phyloP scores from a whole-genome alignment of 768 basidiomycete genomes.

The Asterophora parasitica region DNA sequence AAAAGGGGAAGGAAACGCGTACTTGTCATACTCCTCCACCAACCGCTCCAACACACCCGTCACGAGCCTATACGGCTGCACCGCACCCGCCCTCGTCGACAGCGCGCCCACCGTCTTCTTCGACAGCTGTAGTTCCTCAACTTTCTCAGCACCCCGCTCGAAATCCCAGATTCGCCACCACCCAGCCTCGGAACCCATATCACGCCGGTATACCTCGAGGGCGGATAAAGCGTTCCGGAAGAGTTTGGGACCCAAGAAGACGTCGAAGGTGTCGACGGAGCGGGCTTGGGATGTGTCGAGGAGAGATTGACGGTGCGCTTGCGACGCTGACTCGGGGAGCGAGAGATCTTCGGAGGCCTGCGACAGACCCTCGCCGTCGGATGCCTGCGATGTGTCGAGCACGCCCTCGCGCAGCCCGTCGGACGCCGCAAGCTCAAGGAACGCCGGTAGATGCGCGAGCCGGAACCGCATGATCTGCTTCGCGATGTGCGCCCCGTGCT shows the following conservation, averaged over 20 bases:
- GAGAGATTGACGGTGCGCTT: no score
- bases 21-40: constrained; percentile 46
- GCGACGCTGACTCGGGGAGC: no score
- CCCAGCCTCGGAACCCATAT: constrained; percentile 6
- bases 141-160: neutral
- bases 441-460: constrained; percentile 46
- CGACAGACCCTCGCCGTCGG: constrained; percentile 53
- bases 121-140: constrained; percentile 51
- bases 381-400: constrained; percentile 39
- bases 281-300: constrained; percentile 43
- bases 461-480: constrained; percentile 57
- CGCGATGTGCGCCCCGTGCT: constrained; percentile 42
- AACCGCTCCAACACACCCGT: constrained; percentile 54
- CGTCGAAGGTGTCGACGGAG: constrained; percentile 54
- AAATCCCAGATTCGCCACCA: neutral
- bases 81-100: constrained; percentile 49
- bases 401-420: constrained; percentile 44
- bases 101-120: constrained; percentile 45
- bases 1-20: no score
- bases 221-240: no score
- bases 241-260: no score
- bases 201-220: no score
- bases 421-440: constrained; percentile 46
- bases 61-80: constrained; percentile 68
- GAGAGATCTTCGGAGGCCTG: no score